Conservation (phyloP, 495 filamentous ascomycete genomes). For the Echria macrotheca region DNA sequence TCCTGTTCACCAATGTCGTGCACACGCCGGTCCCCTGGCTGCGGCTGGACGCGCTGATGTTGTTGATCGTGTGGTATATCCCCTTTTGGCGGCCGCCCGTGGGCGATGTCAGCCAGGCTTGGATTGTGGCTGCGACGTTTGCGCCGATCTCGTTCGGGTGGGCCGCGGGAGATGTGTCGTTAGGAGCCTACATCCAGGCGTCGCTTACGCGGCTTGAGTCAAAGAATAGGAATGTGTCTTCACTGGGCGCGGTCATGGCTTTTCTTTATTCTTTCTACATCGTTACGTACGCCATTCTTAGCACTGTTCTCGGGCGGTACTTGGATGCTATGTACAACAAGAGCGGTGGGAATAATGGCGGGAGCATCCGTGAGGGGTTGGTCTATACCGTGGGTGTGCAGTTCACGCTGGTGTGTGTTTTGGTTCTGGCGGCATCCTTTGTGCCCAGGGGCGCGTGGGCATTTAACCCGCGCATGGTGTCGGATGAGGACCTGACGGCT, state of each 20-base stretch:
- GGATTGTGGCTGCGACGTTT: constrained; percentile 38
- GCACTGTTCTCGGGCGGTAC: constrained; percentile 37
- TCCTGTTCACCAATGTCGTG: constrained; percentile 36
- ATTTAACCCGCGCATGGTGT: constrained; percentile 36
- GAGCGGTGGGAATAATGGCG: constrained; percentile 18
- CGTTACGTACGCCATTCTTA: constrained; percentile 36
- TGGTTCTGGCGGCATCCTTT: constrained; percentile 35
- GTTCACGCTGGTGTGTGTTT: constrained; percentile 31
- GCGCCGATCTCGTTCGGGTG: constrained; percentile 43
- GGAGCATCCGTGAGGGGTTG: constrained; percentile 20
- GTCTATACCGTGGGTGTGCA: constrained; percentile 36
- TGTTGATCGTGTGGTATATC: constrained; percentile 38
- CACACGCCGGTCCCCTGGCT: constrained; percentile 43
- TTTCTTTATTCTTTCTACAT: constrained; percentile 45
- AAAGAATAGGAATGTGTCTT: constrained; percentile 35
- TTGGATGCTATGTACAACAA: constrained; percentile 31
- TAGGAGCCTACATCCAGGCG: constrained; percentile 43
- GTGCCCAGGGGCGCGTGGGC: constrained; percentile 32
- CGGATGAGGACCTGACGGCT: not conserved
- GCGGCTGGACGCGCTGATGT: constrained; percentile 34
- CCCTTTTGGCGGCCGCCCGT: constrained; percentile 28
- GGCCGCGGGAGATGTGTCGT: constrained; percentile 43
- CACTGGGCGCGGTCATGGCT: constrained; percentile 43
- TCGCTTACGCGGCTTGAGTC: constrained; percentile 33
- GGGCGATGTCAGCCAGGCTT: constrained; percentile 30